Conservation (phyloP, 768 basidiomycete species). For the Scleroderma citrinum region DNA sequence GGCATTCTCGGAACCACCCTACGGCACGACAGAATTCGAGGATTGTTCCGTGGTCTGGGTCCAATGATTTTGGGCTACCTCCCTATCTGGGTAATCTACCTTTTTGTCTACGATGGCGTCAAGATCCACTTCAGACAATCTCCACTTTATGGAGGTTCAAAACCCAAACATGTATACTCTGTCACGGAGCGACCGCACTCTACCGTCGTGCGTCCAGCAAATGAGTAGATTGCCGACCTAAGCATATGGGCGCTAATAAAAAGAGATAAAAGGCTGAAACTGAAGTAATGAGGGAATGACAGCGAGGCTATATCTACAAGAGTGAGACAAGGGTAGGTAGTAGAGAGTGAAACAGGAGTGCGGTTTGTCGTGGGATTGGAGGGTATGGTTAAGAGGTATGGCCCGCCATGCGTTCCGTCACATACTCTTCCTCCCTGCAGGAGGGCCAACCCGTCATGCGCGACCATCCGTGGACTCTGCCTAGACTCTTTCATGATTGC, state of each 20-base stretch:
- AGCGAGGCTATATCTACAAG: too few relatives aligned
- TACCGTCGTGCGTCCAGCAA: too few relatives aligned
- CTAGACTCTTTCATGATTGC: constrained; percentile 95
- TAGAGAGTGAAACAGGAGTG: too few relatives aligned
- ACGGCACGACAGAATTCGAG: constrained; percentile 68
- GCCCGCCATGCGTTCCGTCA: too few relatives aligned
- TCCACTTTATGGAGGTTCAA: constrained; percentile 38
- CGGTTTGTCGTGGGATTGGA: too few relatives aligned
- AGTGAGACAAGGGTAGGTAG: too few relatives aligned
- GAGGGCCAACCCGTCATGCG: constrained; percentile 78
- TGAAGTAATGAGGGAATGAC: too few relatives aligned
- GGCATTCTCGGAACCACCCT: constrained; percentile 56
- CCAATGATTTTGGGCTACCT: constrained; percentile 96
- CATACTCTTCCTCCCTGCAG: too few relatives aligned
- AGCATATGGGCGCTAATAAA: too few relatives aligned
- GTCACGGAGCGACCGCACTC: constrained; percentile 76
- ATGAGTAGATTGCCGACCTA: too few relatives aligned
- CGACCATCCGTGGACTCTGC: constrained; percentile 81
- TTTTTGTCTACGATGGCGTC: constrained; percentile 94
- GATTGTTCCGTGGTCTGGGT: constrained; percentile 94
- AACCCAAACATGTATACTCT: constrained; percentile 56
- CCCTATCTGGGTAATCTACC: constrained; percentile 99
- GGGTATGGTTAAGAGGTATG: too few relatives aligned
- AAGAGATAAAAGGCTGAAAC: too few relatives aligned
- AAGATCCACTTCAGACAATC: constrained; percentile 75